phyloP scores from a whole-genome alignment of 2,329 filamentous ascomycete species.

The Talaromyces sp. region DNA sequence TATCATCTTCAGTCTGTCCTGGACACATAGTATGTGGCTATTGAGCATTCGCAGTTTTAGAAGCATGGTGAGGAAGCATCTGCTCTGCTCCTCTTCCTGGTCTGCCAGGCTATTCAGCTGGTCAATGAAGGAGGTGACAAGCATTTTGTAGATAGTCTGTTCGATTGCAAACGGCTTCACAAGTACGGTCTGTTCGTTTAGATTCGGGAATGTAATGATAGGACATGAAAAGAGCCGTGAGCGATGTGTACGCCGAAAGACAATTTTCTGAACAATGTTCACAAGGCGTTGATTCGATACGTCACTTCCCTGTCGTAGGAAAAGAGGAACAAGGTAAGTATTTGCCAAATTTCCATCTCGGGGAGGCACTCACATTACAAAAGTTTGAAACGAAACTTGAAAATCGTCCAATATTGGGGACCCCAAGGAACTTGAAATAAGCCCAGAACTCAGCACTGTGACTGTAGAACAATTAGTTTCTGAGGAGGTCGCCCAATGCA shows the following conservation, averaged over 20 bases:
- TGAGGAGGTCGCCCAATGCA: not conserved
- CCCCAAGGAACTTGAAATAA: constrained; percentile 39
- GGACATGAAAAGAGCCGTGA: constrained; percentile 55
- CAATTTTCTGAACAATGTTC: constrained; percentile 41
- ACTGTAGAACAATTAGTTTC: constrained; percentile 29
- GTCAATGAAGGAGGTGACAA: constrained; percentile 1
- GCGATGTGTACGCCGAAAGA: constrained; percentile 57
- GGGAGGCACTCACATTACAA: constrained; percentile 23
- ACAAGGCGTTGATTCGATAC: constrained; percentile 27
- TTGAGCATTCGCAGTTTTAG: constrained; percentile 17
- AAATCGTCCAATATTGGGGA: constrained; percentile 29
- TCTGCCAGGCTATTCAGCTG: constrained; percentile 9
- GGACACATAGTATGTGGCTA: constrained; percentile 14
- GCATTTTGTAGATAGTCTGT: constrained; percentile 11
- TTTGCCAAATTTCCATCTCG: not conserved
- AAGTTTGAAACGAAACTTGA: constrained; percentile 29
- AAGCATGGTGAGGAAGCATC: constrained; percentile 18
- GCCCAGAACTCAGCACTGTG: constrained; percentile 40
- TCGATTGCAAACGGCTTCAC: constrained; percentile 37
- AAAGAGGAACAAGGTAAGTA: not conserved
- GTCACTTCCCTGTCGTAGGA: constrained; percentile 22
- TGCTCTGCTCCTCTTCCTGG: constrained; percentile 4
- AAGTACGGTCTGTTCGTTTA: constrained; percentile 44
- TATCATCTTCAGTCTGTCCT: constrained; percentile 11
- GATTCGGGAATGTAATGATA: constrained; percentile 55